These are phyloP conservation scores for Geranium brycei DNA, from an alignment of 345 rosid species.

Conservation along the genomic window DNA sequence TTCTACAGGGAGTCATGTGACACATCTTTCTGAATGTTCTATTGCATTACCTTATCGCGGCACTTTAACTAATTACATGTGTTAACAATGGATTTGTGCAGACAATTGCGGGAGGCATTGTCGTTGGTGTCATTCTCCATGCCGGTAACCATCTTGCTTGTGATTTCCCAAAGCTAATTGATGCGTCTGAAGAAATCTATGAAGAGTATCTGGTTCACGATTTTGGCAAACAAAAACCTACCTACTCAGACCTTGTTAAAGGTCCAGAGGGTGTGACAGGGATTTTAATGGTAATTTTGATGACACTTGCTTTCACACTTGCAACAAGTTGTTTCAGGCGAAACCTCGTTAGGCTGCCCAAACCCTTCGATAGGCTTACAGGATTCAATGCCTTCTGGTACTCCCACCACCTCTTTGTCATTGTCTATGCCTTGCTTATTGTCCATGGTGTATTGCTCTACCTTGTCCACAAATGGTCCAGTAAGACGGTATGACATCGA, in stretches of 20 bases:
- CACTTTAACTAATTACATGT: conserved; percentile 1
- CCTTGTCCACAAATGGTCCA: conserved; percentile 66
- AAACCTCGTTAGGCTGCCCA: conserved; percentile 61
- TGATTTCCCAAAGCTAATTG: conserved; percentile 68
- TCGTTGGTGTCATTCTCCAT: conserved; percentile 63
- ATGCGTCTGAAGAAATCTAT: conserved; percentile 23
- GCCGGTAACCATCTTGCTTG: conserved; percentile 75
- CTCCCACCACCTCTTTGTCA: conserved; percentile 72
- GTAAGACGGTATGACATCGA: conserved; percentile 48
- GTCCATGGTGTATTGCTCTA: conserved; percentile 61
- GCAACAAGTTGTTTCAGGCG: conserved; percentile 78
- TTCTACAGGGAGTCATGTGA: too few species aligned
- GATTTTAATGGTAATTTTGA: conserved; percentile 53
- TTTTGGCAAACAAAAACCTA: conserved; percentile 50
- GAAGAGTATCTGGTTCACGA: conserved; percentile 16
- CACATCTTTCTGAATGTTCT: too few species aligned
- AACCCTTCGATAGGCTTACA: conserved; percentile 80
- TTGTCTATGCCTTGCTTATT: conserved; percentile 59
- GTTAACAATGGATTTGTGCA: conserved; percentile 13
- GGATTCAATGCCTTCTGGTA: conserved; percentile 98
- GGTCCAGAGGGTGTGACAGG: conserved; percentile 75
- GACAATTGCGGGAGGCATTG: conserved; percentile 95
- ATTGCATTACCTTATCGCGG: too few species aligned
- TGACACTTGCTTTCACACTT: conserved; percentile 69
- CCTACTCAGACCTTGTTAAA: conserved; percentile 51